A percentile compares a stretch with the other conserved stretches of the same genome.
phyloP scores from a whole-genome alignment of 768 basidiomycete species.

The Termitomyces sp. region DNA sequence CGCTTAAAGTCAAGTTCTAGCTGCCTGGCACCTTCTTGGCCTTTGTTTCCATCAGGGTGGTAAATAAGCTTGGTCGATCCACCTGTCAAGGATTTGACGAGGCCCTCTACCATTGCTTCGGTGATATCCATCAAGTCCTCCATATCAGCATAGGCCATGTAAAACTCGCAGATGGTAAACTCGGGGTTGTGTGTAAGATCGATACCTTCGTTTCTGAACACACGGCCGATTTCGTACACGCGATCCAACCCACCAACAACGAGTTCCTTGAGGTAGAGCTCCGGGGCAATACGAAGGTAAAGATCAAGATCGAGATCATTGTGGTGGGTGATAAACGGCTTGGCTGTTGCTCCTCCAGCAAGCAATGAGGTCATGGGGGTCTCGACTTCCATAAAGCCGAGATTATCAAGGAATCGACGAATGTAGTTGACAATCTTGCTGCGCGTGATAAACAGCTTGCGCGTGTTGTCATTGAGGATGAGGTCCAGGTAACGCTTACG shows the following conservation, averaged over 20 bases:
- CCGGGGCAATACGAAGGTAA: constrained; percentile 95
- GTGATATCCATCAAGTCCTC: constrained; percentile 98
- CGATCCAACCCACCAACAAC: constrained; percentile 96
- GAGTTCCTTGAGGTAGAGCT: constrained; percentile 96
- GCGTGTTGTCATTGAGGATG: constrained; percentile 87
- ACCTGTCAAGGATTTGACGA: constrained; percentile 83
- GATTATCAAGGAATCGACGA: constrained; percentile 81
- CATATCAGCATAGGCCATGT: constrained; percentile 99
- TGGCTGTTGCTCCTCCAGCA: constrained; percentile 97
- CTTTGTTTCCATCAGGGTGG: constrained; percentile 93
- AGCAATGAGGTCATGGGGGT: constrained; percentile 97
- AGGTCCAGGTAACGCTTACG: constrained; percentile 98
- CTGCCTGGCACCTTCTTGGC: constrained; percentile 53
- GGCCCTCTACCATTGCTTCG: constrained; percentile 81
- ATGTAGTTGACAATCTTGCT: constrained; percentile 90
- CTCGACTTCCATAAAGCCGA: constrained; percentile 98
- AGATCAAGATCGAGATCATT: constrained; percentile 97
- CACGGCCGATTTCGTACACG: constrained; percentile 97
- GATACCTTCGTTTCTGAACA: constrained; percentile 98
- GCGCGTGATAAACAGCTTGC: constrained; percentile 87
- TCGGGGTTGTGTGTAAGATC: constrained; percentile 99
- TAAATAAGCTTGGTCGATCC: constrained; percentile 77
- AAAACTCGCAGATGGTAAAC: constrained; percentile 99
- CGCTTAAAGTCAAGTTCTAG: constrained; percentile 82
- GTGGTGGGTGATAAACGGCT: constrained; percentile 98